Conservation (phyloP, 2,329 filamentous ascomycete species). For the Botrytis byssoidea region DNA sequence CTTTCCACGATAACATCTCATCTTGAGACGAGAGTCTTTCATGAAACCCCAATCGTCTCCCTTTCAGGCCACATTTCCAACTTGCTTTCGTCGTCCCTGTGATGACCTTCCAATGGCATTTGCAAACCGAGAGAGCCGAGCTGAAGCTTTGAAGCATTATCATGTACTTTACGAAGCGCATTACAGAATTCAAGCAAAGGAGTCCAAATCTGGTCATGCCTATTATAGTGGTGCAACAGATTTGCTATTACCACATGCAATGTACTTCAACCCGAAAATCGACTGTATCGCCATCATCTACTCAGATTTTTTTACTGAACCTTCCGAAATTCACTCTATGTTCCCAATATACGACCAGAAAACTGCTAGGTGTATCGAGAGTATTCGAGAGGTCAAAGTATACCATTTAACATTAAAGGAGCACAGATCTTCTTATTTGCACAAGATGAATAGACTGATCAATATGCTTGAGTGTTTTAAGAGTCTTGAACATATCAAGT, state of each 20-base stretch:
- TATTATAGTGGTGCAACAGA: not conserved
- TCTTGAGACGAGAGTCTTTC: no score
- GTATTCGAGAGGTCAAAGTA: not conserved
- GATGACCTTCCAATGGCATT: not conserved
- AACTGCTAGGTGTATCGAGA: not conserved
- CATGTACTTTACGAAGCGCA: not conserved
- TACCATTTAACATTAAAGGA: not conserved
- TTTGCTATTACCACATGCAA: not conserved
- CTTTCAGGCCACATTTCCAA: not conserved
- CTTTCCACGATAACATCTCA: not conserved
- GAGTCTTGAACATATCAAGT: not conserved
- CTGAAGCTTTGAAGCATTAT: slow-evolving; percentile 5
- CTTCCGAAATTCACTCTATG: not conserved
- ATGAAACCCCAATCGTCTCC: not conserved
- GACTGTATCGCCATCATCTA: not conserved
- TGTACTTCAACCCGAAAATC: not conserved
- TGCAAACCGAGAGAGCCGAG: not conserved
- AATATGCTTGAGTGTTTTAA: not conserved
- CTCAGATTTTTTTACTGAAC: rapidly evolving
- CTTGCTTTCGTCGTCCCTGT: not conserved
- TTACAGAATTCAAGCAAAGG: not conserved
- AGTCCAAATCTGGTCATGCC: no score
- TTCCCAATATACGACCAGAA: not conserved
- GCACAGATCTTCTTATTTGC: rapidly evolving
- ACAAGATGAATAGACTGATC: not conserved